These are phyloP conservation scores for Colletotrichum phormii DNA, from an alignment of 2,329 filamentous ascomycete genomes.

Conservation along the genomic window DNA sequence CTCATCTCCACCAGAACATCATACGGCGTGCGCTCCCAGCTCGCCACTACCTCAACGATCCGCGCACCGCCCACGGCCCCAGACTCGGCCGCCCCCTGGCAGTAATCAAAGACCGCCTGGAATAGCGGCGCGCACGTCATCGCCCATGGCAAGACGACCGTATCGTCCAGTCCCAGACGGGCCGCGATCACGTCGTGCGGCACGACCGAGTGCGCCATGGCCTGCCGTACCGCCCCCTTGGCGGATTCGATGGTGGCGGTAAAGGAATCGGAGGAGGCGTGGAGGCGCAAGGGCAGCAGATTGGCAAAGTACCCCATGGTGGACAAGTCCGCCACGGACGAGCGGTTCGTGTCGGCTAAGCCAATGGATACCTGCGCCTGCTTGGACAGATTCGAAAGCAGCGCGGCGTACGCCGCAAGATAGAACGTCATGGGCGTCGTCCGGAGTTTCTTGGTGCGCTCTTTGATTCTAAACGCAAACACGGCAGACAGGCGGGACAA, in stretches of 20 bases:
- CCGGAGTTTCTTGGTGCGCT: not conserved
- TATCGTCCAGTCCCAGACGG: conserved; percentile 44
- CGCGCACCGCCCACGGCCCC: not conserved
- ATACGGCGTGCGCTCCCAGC: conserved; percentile 3
- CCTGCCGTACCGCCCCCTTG: conserved; percentile 45
- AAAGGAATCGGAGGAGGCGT: conserved; percentile 39
- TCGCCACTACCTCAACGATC: not conserved
- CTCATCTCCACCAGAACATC: conserved; percentile 8
- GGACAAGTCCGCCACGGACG: conserved; percentile 44
- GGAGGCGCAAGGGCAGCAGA: conserved; percentile 58
- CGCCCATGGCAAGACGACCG: too few species aligned
- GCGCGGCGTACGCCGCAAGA: conserved; percentile 49
- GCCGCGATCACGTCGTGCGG: conserved; percentile 62
- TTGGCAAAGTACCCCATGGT: conserved; percentile 62
- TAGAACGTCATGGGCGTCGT: conserved; percentile 56
- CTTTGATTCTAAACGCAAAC: not conserved
- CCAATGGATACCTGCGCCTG: conserved; percentile 57
- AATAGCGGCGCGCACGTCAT: conserved; percentile 53
- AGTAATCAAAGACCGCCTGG: conserved; percentile 55
- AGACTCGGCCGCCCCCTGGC: conserved; percentile 41
- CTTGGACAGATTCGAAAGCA: not conserved
- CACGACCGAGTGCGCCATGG: conserved; percentile 54
- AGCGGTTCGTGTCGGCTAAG: conserved; percentile 58
- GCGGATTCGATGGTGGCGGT: conserved; percentile 36
- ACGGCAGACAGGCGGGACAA: not conserved